Evolutionary conservation across 805 yeast species (phyloP).

Genomic region (Metschnikowia cerradonensis): DNA sequence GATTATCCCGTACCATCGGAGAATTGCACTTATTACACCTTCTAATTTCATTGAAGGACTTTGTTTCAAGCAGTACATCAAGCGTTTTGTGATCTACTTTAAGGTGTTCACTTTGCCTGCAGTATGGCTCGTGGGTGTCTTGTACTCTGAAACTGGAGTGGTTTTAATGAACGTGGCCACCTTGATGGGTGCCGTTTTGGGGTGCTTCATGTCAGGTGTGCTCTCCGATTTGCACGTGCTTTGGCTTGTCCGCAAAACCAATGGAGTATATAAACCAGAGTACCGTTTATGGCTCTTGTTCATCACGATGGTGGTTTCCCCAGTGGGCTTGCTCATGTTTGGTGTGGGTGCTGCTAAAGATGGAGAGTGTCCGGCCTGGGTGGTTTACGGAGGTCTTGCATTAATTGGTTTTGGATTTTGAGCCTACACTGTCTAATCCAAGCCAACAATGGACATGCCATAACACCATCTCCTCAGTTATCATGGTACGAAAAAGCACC

Average conservation of each 20-base stretch:
- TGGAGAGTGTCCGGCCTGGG: slow-evolving; percentile 19
- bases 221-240: slow-evolving; percentile 18
- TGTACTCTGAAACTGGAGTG: slow-evolving; percentile 16
- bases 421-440: too few species aligned
- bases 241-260: slow-evolving; percentile 15
- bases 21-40: slow-evolving; percentile 17
- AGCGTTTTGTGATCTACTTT: slow-evolving; percentile 16
- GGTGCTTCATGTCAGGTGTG: slow-evolving; percentile 16
- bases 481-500: too few species aligned
- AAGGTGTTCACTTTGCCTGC: slow-evolving; percentile 18
- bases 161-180: slow-evolving; percentile 19
- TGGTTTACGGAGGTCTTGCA: slow-evolving; percentile 17
- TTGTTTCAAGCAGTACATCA: slow-evolving; percentile 16
- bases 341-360: slow-evolving; percentile 17
- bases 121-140: slow-evolving; percentile 17
- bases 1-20: slow-evolving; percentile 7
- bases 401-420: slow-evolving; percentile 14
- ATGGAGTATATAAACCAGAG: slow-evolving; percentile 18
- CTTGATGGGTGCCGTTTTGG: slow-evolving; percentile 15
- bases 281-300: slow-evolving; percentile 16
- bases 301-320: slow-evolving; percentile 16
- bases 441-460: too few species aligned
- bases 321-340: slow-evolving; percentile 15
- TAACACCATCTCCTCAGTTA: too few species aligned
- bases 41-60: slow-evolving; percentile 14